Evolutionary conservation across 1,284 basidiomycete genomes (phyloP), one percentile per base, ranked within the genome.

Genomic region (Sanghuangporus weigelae): DNA sequence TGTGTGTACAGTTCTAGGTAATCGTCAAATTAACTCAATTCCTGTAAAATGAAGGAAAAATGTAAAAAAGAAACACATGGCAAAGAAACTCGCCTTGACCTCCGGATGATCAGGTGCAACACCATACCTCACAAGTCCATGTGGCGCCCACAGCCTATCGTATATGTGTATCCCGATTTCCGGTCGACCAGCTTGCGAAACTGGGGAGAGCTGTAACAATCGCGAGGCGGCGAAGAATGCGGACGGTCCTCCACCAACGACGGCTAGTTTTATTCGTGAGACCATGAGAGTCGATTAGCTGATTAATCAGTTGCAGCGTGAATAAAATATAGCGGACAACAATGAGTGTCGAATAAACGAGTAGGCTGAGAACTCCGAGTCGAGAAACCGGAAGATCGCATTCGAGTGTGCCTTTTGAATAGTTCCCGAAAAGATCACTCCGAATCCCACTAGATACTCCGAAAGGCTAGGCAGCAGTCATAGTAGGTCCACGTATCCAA

Each of bases 21-120:
- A 57, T 8, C 38, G 3, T 12, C 23, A 57, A 46, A 23, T 38
- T 31, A 31, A 5, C 26, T 31, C 26, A 2, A 31, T 10, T n/a
- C 23, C 35, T 16, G 49, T 38, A 48, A 2, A 36, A 42, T 31
- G 26, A 46, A n/a, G 44, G 5, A 31, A 51, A 53, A 64, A 36
- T 48, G 42, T 31, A 57, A 40, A 16, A 63, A 59, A 49, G 10
- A 54, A 39, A 11, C 14, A 40, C n/a, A n/a, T 11, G 7, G 48
- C 14, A 26, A 57, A 54, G 16, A 63, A 21, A 42, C 58, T 48
- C 42, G 90, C 95, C 84, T 98, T 99, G 72, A 99, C 96, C 79
- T 99, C 96, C 1, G 96, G 95, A 75, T 99, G 97, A 77, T 99
- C 97, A 46, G 97, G 96, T 8, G 97, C 97, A 7, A 99, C 97